Evolutionary conservation across 2,329 filamentous ascomycete species (phyloP).

Genomic region (Coniella vitis): DNA sequence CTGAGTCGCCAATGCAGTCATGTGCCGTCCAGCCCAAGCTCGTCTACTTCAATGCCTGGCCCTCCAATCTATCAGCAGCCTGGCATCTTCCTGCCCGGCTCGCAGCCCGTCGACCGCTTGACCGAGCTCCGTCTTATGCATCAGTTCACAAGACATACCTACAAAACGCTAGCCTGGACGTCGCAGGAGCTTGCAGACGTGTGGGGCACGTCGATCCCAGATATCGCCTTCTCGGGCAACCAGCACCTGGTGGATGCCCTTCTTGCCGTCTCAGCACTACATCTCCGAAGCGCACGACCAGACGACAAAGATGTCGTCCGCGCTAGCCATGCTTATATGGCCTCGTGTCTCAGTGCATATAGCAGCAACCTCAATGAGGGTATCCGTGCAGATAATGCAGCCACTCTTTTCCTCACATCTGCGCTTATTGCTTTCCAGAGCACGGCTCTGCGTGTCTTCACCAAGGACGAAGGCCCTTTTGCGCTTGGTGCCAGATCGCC

Average conservation of each 20-base stretch:
- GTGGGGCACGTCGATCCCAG: slow-evolving; percentile 54
- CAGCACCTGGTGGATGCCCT: slow-evolving; percentile 57
- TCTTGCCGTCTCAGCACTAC: slow-evolving; percentile 56
- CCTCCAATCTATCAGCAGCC: slow-evolving; percentile 31
- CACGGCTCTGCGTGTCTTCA: slow-evolving; percentile 55
- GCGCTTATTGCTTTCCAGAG: slow-evolving; percentile 62
- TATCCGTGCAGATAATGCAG: slow-evolving; percentile 52
- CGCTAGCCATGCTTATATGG: slow-evolving; percentile 59
- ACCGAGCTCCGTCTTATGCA: slow-evolving; percentile 59
- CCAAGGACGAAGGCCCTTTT: slow-evolving; percentile 42
- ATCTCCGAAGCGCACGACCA: slow-evolving; percentile 49
- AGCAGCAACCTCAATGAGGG: slow-evolving; percentile 49
- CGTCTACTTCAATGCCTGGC: slow-evolving; percentile 19
- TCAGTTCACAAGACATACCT: slow-evolving; percentile 55
- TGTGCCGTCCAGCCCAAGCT: slow-evolving; percentile 3
- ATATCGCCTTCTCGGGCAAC: slow-evolving; percentile 52
- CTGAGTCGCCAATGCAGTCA: slow-evolving; percentile 9
- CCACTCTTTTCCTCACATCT: slow-evolving; percentile 56
- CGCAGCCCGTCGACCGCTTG: slow-evolving; percentile 36
- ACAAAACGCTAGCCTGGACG: slow-evolving; percentile 50
- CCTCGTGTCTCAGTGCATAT: slow-evolving; percentile 55
- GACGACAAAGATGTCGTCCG: slow-evolving; percentile 54
- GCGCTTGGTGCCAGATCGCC: slow-evolving; percentile 26
- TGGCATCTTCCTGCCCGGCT: slow-evolving; percentile 29
- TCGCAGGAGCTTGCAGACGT: slow-evolving; percentile 46